Evolutionary conservation across 2,329 filamentous ascomycete genomes (phyloP).

Genomic region (Ophiostoma angusticollis): DNA sequence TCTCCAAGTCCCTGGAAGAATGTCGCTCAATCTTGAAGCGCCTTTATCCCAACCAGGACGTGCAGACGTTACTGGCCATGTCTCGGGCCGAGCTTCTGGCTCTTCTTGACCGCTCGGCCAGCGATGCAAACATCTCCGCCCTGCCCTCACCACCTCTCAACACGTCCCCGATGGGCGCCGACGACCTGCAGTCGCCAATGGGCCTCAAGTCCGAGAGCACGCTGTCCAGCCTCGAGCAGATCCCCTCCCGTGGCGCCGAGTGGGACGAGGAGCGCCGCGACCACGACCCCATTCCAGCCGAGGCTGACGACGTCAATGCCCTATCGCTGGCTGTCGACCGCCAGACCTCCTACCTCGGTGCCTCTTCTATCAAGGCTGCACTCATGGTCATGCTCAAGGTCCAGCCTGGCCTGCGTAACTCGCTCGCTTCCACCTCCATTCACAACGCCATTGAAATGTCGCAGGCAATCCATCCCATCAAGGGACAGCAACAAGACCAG

Average conservation of each 20-base stretch:
- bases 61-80: constrained; percentile 37
- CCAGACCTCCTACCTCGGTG: constrained; percentile 53
- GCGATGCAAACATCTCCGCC: constrained; percentile 26
- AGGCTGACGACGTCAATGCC: constrained; percentile 60
- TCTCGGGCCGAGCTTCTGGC: constrained; percentile 47
- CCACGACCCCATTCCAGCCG: constrained; percentile 42
- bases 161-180: constrained; percentile 32
- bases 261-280: constrained; percentile 52
- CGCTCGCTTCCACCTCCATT: constrained; percentile 31
- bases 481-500: constrained; percentile 29
- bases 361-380: constrained; percentile 63
- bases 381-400: constrained; percentile 56
- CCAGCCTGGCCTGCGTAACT: constrained; percentile 33
- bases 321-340: constrained; percentile 48
- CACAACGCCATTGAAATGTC: constrained; percentile 34
- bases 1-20: constrained; percentile 53
- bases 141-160: constrained; percentile 43
- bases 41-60: constrained; percentile 46
- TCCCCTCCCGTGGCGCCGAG: constrained; percentile 50
- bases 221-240: constrained; percentile 48
- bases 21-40: constrained; percentile 49
- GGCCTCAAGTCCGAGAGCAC: constrained; percentile 37
- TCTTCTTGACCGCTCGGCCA: constrained; percentile 36
- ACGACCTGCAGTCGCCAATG: constrained; percentile 35
- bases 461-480: constrained; percentile 31